Percentiles rank a stretch among this genome's conserved stretches.
Evolutionary conservation across 805 yeast genomes (phyloP).

Genomic region (Nakazawaea pomicola): DNA sequence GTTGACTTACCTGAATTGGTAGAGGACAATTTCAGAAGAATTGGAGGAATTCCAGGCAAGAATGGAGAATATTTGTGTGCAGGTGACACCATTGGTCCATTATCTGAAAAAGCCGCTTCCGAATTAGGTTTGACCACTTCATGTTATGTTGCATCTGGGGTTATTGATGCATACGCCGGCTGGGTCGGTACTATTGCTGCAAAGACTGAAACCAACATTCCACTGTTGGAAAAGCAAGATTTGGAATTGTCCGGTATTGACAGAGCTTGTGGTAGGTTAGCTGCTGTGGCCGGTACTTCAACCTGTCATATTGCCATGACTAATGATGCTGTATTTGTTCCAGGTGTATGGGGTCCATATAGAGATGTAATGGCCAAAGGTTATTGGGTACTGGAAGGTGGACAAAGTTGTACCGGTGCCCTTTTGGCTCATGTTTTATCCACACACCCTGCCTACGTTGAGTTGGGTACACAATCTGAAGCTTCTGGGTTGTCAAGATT

Average conservation of each 20-base stretch:
- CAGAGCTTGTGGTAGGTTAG: conserved; percentile 76
- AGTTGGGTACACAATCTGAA: conserved; percentile 62
- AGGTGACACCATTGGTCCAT: conserved; percentile 82
- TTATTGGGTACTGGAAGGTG: conserved; percentile 97
- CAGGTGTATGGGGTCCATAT: conserved; percentile 99
- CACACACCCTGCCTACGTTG: conserved; percentile 83
- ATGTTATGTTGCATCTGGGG: conserved; percentile 90
- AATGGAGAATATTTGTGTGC: conserved; percentile 78
- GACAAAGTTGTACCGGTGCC: conserved; percentile 98
- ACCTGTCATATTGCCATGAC: conserved; percentile 94
- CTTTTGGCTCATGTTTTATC: conserved; percentile 81
- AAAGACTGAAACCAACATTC: conserved; percentile 56
- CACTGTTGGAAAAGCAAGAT: conserved; percentile 46
- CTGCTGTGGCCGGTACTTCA: conserved; percentile 98
- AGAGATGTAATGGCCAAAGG: conserved; percentile 87
- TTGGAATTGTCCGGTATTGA: conserved; percentile 41
- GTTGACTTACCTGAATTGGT: conserved; percentile 75
- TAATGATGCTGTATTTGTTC: conserved; percentile 78
- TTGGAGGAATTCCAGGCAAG: conserved; percentile 79
- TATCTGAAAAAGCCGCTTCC: conserved; percentile 62
- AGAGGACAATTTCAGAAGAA: conserved; percentile 66
- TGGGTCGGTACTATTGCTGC: conserved; percentile 99
- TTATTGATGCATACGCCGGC: conserved; percentile 97
- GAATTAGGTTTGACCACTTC: conserved; percentile 77
- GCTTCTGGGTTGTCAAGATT: conserved; percentile 69